Base-by-base conservation (phyloP, 768 basidiomycete species). In the Pleurotus ostreatus region DNA sequence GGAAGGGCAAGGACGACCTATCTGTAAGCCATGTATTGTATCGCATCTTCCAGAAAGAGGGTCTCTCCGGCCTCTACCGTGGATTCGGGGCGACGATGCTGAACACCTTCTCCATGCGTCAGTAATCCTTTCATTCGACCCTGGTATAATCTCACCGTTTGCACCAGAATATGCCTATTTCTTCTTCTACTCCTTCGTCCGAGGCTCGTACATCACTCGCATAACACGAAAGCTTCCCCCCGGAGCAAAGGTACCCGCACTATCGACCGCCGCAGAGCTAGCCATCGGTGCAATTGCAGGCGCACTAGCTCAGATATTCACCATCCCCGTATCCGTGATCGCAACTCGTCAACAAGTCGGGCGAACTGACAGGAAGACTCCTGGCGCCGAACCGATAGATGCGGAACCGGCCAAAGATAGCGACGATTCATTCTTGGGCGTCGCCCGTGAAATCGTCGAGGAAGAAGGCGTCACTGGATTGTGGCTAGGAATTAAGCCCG, bases 61-160 rank as follows among this genome's bases (percentile, higher is more conserved):
- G 97, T 0, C 60, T 97, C 54, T 55, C 65, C 4, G 97, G 94
- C 0, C 85, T 85, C 66, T 99, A 96, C 73, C 81, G 86, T 44
- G 97, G 97, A 2, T 99, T 98, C 68, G 80, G 85, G 37, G 97
- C 97, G 20, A 98, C 92, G 41, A 98, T 98, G 96, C 75, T 98
- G 62, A 98, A 97, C 71, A 97, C 94, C 1, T 99, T 99, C 71
- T 96, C 94, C 38, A 91, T 89, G 85, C 94, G 96, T 94, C 66
- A 65, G 92, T 82, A 20, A 40, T 25, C 41, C 44, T 25, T 44
- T 37, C 39, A 18, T 54, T 60, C 58, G 51, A 63, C 61, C 4
- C 18, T 30, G 5, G 34, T 37, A 30, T n/a, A 23, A 26, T 57
- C n/a, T 51, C 51, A 49, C 26, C n/a, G 30, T 49, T 38, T 7